A percentile compares a stretch with the other conserved stretches of the same genome.
These are phyloP conservation scores for Suillus discolor DNA, from an alignment of 768 basidiomycete species.

Conservation along the genomic window DNA sequence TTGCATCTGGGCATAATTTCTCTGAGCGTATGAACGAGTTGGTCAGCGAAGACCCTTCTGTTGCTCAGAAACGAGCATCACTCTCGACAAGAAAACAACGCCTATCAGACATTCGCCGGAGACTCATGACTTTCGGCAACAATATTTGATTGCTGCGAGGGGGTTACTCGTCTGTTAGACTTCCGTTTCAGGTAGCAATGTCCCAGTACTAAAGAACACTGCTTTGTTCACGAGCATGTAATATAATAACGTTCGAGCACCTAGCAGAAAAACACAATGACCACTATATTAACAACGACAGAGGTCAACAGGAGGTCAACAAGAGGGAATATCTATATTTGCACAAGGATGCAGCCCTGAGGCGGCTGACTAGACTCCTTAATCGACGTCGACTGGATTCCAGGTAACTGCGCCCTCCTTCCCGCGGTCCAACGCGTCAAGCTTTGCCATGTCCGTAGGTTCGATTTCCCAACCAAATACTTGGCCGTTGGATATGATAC, in stretches of 20 bases:
- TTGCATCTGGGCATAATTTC: slow-evolving; percentile 16
- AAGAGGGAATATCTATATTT: no score
- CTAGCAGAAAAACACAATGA: no score
- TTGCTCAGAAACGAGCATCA: slow-evolving; percentile 37
- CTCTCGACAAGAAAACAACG: slow-evolving; percentile 35
- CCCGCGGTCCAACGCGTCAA: slow-evolving; percentile 49
- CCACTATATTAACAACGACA: no score
- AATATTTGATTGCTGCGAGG: neutral
- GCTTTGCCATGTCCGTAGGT: slow-evolving; percentile 42
- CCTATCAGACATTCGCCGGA: slow-evolving; percentile 42
- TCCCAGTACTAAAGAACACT: no score
- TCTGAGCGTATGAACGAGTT: slow-evolving; percentile 40
- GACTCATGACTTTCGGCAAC: slow-evolving; percentile 32
- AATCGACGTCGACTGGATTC: slow-evolving; percentile 44
- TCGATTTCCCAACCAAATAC: slow-evolving; percentile 50
- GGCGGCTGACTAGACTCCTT: neutral
- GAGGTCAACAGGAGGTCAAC: no score
- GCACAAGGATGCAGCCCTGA: neutral
- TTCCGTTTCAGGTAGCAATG: neutral
- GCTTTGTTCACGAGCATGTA: no score
- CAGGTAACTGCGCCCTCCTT: slow-evolving; percentile 47
- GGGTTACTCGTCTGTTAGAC: neutral
- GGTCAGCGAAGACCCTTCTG: slow-evolving; percentile 47
- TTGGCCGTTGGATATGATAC: slow-evolving; percentile 47
- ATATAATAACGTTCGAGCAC: no score